Conservation (phyloP, 495 filamentous ascomycete genomes). For the Hypoxylon perforatum region DNA sequence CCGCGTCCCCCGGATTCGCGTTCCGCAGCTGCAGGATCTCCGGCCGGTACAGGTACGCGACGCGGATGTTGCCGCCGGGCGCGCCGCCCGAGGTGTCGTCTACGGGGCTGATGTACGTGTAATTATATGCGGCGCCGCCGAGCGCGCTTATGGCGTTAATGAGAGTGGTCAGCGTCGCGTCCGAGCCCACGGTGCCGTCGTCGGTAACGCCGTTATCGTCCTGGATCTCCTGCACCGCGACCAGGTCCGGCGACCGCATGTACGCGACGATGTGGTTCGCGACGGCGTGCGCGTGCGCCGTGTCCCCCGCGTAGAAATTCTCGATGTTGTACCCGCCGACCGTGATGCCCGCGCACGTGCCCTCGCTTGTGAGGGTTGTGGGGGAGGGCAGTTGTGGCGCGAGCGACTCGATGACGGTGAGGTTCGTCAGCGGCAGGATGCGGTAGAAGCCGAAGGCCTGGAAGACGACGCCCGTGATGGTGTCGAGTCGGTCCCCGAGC, state of each 20-base stretch:
- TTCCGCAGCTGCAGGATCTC: slow-evolving; percentile 60
- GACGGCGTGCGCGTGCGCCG: slow-evolving; percentile 56
- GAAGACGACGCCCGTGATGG: slow-evolving; percentile 69
- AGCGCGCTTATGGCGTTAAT: slow-evolving; percentile 51
- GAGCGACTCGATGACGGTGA: slow-evolving; percentile 53
- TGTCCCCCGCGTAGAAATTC: slow-evolving; percentile 62
- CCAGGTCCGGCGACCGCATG: slow-evolving; percentile 62
- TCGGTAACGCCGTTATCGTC: slow-evolving; percentile 66
- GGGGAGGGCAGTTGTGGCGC: slow-evolving; percentile 49
- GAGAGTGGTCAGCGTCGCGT: slow-evolving; percentile 60
- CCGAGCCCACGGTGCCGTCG: slow-evolving; percentile 60
- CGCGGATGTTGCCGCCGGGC: slow-evolving; percentile 73
- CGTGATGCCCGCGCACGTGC: slow-evolving; percentile 62
- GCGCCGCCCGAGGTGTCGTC: slow-evolving; percentile 65
- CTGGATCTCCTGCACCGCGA: slow-evolving; percentile 72
- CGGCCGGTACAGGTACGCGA: slow-evolving; percentile 69
- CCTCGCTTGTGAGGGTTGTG: slow-evolving; percentile 55
- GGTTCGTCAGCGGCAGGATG: slow-evolving; percentile 65
- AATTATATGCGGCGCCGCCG: slow-evolving; percentile 57
- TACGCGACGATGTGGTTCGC: slow-evolving; percentile 66
- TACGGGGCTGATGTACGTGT: slow-evolving; percentile 59
- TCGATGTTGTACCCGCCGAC: slow-evolving; percentile 71
- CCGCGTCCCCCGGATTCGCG: slow-evolving; percentile 56
- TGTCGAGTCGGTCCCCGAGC: slow-evolving; percentile 65
- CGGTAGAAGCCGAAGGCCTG: slow-evolving; percentile 69